Evolutionary conservation across 805 yeast species (phyloP).

Genomic region (Nakazawaea populi): DNA sequence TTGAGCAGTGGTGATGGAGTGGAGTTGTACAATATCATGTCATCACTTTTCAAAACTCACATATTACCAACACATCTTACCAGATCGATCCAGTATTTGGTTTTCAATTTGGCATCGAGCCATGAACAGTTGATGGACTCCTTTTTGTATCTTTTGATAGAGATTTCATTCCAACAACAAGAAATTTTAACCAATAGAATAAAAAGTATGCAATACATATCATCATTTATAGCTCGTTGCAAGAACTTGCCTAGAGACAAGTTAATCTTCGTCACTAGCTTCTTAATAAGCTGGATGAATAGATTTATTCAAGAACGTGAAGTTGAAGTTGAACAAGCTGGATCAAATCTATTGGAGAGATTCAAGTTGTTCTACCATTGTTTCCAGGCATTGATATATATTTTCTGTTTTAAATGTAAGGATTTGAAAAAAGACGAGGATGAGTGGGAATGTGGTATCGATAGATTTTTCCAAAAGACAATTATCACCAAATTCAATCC

Average conservation of each 20-base stretch:
- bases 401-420: conserved; percentile 82
- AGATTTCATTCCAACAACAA: conserved; percentile 66
- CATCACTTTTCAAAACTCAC: conserved; percentile 73
- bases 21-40: conserved; percentile 62
- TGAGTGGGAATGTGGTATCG: conserved; percentile 74
- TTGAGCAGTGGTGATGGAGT: conserved; percentile 61
- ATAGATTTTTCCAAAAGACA: conserved; percentile 80
- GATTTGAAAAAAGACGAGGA: conserved; percentile 39
- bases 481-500: conserved; percentile 90
- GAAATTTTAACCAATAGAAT: conserved; percentile 72
- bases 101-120: conserved; percentile 77
- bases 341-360: conserved; percentile 58
- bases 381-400: conserved; percentile 83
- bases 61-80: conserved; percentile 91
- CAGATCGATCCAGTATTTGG: conserved; percentile 75
- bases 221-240: conserved; percentile 88
- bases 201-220: conserved; percentile 86
- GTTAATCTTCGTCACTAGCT: conserved; percentile 74
- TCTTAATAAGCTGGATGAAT: conserved; percentile 77
- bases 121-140: conserved; percentile 82
- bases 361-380: conserved; percentile 87
- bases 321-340: conserved; percentile 62
- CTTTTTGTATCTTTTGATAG: conserved; percentile 74
- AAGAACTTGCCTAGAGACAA: conserved; percentile 64
- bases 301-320: conserved; percentile 82